These are phyloP conservation scores for Acacia confusa DNA, from an alignment of 306 rosid species.

Conservation along the genomic window DNA sequence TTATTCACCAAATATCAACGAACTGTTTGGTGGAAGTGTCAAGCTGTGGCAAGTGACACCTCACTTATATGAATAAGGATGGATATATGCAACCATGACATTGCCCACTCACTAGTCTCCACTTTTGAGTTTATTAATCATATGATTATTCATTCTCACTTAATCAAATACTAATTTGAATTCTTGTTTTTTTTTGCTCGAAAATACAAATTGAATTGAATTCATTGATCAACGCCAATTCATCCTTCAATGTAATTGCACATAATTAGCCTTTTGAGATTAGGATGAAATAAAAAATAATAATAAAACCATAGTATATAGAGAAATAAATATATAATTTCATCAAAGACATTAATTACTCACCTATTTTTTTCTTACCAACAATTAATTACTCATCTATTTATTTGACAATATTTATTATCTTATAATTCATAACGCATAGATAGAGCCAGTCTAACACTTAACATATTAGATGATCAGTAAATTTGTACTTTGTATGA, in stretches of 20 bases:
- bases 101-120: neutral
- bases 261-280: too few species aligned
- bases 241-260: too few species aligned
- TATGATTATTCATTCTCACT: neutral
- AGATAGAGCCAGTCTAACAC: neutral
- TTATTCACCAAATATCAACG: neutral
- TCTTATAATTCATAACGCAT: neutral
- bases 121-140: neutral
- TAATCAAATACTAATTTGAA: neutral
- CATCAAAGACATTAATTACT: neutral
- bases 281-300: too few species aligned
- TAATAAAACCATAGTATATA: too few species aligned
- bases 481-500: neutral
- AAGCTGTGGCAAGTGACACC: neutral
- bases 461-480: neutral
- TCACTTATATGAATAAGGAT: neutral
- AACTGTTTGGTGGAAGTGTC: neutral
- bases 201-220: too few species aligned
- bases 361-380: too few species aligned
- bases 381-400: neutral
- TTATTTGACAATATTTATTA: neutral
- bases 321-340: too few species aligned
- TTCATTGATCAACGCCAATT: too few species aligned
- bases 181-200: too few species aligned
- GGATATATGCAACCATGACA: neutral